phyloP scores from a whole-genome alignment of 495 filamentous ascomycete species.

The Trichocladium uniseriatum region DNA sequence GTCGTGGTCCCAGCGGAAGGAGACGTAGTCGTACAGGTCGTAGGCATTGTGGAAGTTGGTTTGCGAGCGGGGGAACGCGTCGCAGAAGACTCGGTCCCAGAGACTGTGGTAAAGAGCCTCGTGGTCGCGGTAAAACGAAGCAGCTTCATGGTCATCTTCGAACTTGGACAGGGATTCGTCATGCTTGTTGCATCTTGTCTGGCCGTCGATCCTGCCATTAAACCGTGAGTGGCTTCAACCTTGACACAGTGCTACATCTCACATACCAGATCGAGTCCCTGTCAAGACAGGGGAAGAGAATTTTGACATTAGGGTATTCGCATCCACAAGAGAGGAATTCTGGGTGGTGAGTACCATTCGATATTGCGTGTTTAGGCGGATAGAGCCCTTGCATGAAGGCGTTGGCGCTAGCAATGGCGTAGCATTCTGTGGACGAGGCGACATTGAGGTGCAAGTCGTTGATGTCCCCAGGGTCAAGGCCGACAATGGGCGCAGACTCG shows the following conservation, averaged over 20 bases:
- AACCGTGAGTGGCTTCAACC: not conserved
- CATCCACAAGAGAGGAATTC: slow-evolving; percentile 29
- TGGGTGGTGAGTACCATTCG: too few relatives aligned
- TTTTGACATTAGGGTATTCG: slow-evolving; percentile 34
- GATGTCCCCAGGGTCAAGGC: slow-evolving; percentile 27
- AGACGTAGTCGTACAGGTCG: slow-evolving; percentile 36
- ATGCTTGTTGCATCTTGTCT: slow-evolving; percentile 24
- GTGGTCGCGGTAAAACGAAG: slow-evolving; percentile 20
- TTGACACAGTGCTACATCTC: fast-evolving
- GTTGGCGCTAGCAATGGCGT: slow-evolving; percentile 25
- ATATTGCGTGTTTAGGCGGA: too few relatives aligned
- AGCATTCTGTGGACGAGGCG: slow-evolving; percentile 26
- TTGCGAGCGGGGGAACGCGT: slow-evolving; percentile 16
- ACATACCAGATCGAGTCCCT: slow-evolving; percentile 31
- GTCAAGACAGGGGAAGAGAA: slow-evolving; percentile 20
- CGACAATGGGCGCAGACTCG: slow-evolving; percentile 24
- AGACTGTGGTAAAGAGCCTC: slow-evolving; percentile 28
- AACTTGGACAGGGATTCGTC: slow-evolving; percentile 19
- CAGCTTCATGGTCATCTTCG: slow-evolving; percentile 11
- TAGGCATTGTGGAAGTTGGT: slow-evolving; percentile 35
- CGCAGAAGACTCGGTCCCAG: slow-evolving; percentile 23
- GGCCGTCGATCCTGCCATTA: slow-evolving; percentile 25
- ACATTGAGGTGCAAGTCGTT: slow-evolving; percentile 32
- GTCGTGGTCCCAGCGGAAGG: slow-evolving; percentile 31
- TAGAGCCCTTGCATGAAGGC: slow-evolving; percentile 40